A percentile compares a stretch with the other conserved stretches of the same genome.
These are phyloP conservation scores for Noccaea bulbosa DNA, from an alignment of 345 rosid genomes.

Conservation along the genomic window DNA sequence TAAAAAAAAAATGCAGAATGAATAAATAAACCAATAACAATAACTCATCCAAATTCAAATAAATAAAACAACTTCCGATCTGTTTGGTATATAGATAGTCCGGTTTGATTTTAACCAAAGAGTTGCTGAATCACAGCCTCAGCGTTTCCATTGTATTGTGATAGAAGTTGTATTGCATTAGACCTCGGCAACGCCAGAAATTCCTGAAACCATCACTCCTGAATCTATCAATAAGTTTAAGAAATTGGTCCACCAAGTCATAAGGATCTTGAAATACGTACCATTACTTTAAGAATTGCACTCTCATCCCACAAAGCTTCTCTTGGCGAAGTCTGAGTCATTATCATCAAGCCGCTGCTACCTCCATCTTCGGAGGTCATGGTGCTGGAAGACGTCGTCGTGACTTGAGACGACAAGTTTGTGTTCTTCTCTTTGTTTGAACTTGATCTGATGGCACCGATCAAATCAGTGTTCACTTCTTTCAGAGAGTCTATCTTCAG, in stretches of 20 bases:
- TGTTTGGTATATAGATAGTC: constrained; percentile 21
- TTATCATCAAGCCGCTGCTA: constrained; percentile 52
- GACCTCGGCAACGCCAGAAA: constrained; percentile 98
- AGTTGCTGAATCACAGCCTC: constrained; percentile 86
- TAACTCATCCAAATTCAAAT: constrained; percentile 30
- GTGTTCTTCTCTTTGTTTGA: constrained; percentile 69
- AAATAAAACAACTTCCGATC: constrained; percentile 1
- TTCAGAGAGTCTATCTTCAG: constrained; percentile 72
- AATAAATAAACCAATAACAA: constrained; percentile 21
- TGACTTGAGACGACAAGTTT: constrained; percentile 77
- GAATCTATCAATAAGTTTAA: not conserved
- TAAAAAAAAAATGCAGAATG: constrained; percentile 26
- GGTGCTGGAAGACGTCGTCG: constrained; percentile 68
- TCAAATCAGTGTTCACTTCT: constrained; percentile 60
- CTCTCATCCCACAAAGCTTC: constrained; percentile 76
- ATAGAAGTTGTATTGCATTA: constrained; percentile 90
- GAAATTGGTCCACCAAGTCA: not conserved
- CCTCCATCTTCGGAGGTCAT: constrained; percentile 77
- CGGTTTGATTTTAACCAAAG: constrained; percentile 47
- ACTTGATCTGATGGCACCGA: constrained; percentile 55
- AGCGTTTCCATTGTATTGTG: constrained; percentile 82
- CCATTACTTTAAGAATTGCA: constrained; percentile 97
- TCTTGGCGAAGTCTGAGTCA: constrained; percentile 64
- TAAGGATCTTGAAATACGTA: constrained; percentile 48
- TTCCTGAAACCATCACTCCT: constrained; percentile 59